A percentile compares a stretch with the other conserved stretches of the same genome.
Conservation (phyloP, 305 asterid genomes). For the Fraxinus greggii region DNA sequence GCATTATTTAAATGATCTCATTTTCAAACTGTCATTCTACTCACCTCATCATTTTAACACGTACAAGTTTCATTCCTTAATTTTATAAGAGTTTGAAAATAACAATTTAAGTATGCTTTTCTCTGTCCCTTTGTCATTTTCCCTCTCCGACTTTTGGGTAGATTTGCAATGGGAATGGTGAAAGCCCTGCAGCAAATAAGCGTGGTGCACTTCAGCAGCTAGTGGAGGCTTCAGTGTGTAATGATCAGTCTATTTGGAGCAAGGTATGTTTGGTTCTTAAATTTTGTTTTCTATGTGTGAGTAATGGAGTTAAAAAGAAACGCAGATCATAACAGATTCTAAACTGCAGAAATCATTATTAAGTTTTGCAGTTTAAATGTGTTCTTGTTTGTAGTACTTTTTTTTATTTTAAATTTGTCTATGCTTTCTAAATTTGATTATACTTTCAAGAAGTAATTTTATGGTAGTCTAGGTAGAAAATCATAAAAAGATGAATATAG, state of each 20-base stretch:
- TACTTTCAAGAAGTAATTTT: background rate
- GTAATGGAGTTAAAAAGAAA: background rate
- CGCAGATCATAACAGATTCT: background rate
- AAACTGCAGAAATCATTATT: background rate
- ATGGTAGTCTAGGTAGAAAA: background rate
- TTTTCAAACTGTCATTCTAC: background rate
- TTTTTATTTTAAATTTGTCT: background rate
- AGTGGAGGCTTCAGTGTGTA: constrained; percentile 69
- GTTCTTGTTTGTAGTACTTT: background rate
- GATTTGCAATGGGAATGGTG: constrained; percentile 85
- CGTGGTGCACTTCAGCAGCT: constrained; percentile 79
- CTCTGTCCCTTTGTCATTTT: constrained; percentile 18
- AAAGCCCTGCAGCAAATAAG: constrained; percentile 59
- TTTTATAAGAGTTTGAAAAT: constrained; percentile 1
- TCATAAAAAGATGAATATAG: background rate
- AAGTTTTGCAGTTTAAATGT: background rate
- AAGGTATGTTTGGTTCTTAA: constrained; percentile 50
- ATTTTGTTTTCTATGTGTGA: background rate
- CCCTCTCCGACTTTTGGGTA: constrained; percentile 29
- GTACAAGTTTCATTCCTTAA: background rate
- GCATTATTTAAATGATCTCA: constrained; percentile 8
- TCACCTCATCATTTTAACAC: background rate
- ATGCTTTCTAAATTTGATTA: background rate
- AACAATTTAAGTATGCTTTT: constrained; percentile 14
- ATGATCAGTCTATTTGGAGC: constrained; percentile 77